Evolutionary conservation across 2,329 filamentous ascomycete species (phyloP), one percentile per base, ranked within the genome.

Genomic region (Penicillium sclerotigenum): DNA sequence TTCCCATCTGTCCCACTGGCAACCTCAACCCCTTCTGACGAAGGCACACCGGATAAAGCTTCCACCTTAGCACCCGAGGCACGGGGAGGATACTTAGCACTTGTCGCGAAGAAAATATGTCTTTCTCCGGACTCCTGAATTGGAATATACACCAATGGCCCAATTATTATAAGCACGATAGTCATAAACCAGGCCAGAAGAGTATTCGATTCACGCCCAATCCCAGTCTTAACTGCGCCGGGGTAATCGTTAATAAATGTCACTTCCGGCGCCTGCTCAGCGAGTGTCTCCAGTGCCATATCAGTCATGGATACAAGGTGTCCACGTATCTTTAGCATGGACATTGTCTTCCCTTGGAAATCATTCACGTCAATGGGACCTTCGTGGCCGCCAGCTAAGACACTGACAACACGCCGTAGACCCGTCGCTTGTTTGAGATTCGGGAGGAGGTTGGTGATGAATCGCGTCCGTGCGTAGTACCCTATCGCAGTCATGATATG

Each of bases 401-500:
- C 77, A n/a, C 72, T 79, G 24, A 86, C 76, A 9, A 85, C 80
- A 9, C 83, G 80, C 0, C 80, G 76, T 24, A 84, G 74, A 5
- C 71, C 59, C 0, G 74, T 62, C 0, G 82, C 77, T n/a, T 64
- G 66, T 11, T 73, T 72, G 2, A 88, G 74, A 0, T 80, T 75
- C 0, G 85, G 84, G 9, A 86, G 78, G 0, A 88, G 77, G 52
- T 85, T 83, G 42, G 76, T 55, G 13, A 81, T 75, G 63, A 86
- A 82, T 37, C 82, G 81, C 59, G 81, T 77, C 20, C 84, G 84
- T 5, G 80, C 76, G 70, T 87, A 86, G 70, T 81, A 82, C 20
- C 75, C 74, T 16, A 87, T 74, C 8, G 79, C 75, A 24, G 79
- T 75, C 31, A 79, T 75, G 28, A 77, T 73, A 49, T 83, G 77